Base-by-base conservation (phyloP, 805 yeast genomes). In the Barnettozyma vustinii region DNA sequence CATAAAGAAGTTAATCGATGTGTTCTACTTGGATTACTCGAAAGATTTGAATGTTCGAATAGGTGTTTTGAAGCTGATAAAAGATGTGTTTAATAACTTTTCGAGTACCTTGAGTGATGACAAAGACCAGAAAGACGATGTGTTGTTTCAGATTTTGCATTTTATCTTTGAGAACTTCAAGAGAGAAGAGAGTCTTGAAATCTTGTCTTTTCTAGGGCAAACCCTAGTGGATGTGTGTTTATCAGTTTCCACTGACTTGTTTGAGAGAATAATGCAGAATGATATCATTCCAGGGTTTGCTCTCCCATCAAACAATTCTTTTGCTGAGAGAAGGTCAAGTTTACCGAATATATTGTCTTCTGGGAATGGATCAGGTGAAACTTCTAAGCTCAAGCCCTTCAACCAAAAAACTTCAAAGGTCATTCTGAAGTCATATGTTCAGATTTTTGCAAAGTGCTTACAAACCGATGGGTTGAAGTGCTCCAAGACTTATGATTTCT, bases 1-100 rank as follows among this genome's bases (percentile, higher is more conserved):
- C 52, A 66, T 79, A 37, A 60, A 62, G 7, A 61, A 64, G 27
- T 55, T 84, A 2, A 61, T 83, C 33, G 65, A 69, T n/a, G 65
- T 69, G 7, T 81, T 77, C 56, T 74, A 68, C 57, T 59, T 63
- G 57, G 59, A 59, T 27, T 47, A 53, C 6, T 37, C 55, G 0
- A 52, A 45, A 13, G 54, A 61, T 7, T 41, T 56, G 1, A 62
- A 58, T 6, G 65, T 66, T 0, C 64, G 72, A 47, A 51, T 68
- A 0, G 65, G 62, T 13, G 53, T 67, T 26, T 56, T 77, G 13
- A 57, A 54, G 37, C 39, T 64, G 18, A 48, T 64, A 5, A 46
- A 48, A 10, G 67, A 60, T 23, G 52, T 55, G 13, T 59, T 56
- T 39, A 61, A 61, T 16, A 50, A 62, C 9, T 54, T 64, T 15